These are phyloP conservation scores for Cryptosporidium tyzzeri DNA, from an alignment of 169 alveolate species.

Conservation along the genomic window DNA sequence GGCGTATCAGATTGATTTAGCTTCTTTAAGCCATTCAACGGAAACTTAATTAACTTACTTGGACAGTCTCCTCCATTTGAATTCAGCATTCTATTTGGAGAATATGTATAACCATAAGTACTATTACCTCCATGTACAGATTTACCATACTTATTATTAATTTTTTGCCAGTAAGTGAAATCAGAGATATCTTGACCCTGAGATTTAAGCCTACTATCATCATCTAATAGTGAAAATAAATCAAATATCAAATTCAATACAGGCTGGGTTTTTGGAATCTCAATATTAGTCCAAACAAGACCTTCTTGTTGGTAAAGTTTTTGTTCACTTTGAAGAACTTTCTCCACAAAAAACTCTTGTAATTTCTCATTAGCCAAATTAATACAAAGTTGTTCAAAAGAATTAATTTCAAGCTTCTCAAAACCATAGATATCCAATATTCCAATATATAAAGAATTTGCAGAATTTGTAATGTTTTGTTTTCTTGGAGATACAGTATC, in stretches of 20 bases:
- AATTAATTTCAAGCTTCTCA: constrained; percentile 88
- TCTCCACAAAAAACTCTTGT: constrained; percentile 88
- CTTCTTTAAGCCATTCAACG: constrained; percentile 57
- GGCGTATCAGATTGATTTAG: not conserved
- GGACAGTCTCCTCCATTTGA: not conserved
- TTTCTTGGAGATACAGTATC: constrained; percentile 37
- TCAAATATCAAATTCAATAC: constrained; percentile 55
- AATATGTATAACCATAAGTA: not conserved
- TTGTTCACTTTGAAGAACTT: constrained; percentile 90
- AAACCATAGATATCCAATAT: constrained; percentile 90
- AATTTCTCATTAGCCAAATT: constrained; percentile 91
- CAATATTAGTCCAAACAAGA: constrained; percentile 80
- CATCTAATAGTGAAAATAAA: constrained; percentile 58
- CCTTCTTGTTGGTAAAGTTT: constrained; percentile 87
- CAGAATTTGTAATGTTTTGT: constrained; percentile 25
- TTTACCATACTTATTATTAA: constrained; percentile 62
- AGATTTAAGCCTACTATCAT: constrained; percentile 61
- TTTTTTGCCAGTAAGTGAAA: constrained; percentile 64
- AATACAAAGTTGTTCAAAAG: constrained; percentile 89
- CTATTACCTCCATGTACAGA: constrained; percentile 11
- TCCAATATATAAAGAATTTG: constrained; percentile 83
- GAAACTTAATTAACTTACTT: constrained; percentile 31
- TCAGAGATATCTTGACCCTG: constrained; percentile 72
- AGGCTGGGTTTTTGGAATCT: constrained; percentile 64
- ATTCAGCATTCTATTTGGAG: constrained; percentile 13